Conservation (phyloP, 176 grass and related monocot species). For the Cymbopogon citratus region DNA sequence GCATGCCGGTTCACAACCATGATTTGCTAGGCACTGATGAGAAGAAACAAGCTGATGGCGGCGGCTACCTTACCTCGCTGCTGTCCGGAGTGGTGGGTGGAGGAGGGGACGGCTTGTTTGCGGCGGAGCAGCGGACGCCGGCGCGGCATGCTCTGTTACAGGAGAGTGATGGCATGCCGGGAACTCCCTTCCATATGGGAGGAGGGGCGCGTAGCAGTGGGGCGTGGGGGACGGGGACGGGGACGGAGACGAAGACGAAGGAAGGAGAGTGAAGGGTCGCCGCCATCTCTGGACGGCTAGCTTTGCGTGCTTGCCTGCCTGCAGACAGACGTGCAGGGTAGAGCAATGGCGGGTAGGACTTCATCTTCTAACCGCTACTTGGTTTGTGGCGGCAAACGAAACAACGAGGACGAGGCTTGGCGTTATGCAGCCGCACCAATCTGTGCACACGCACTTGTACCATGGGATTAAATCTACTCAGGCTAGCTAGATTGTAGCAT, state of each 20-base stretch:
- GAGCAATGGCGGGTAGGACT: constrained; percentile 24
- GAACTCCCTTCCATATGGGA: neutral
- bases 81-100: constrained; percentile 18
- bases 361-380: constrained; percentile 15
- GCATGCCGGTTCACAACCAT: too few species aligned
- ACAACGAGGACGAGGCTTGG: constrained; percentile 19
- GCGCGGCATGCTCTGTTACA: constrained; percentile 18
- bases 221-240: neutral
- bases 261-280: neutral
- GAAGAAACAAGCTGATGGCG: neutral
- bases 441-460: too few species aligned
- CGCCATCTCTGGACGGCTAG: constrained; percentile 15
- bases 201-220: neutral
- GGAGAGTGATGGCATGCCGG: neutral
- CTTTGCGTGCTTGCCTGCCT: neutral
- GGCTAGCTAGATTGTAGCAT: too few species aligned
- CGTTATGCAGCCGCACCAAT: neutral
- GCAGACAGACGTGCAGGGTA: neutral
- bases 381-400: constrained; percentile 44
- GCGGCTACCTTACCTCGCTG: constrained; percentile 61
- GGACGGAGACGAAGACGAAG: neutral
- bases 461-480: too few species aligned
- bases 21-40: too few species aligned
- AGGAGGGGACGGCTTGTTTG: constrained; percentile 52
- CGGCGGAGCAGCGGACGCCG: constrained; percentile 42